Conservation (phyloP, 129 eudicot genomes). For the carrot (Daucus carota) region DH1_v3.0 NC_030388.2:1223501-1224000, state of each 20-base stretch:
- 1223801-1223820: conserved; percentile 3
- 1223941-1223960: neutral
- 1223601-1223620: conserved; percentile 70
- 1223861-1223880: neutral
- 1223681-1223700: conserved; percentile 51
- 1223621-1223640: conserved; percentile 58
- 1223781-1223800: conserved; percentile 14
- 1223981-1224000: neutral
- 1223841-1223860: conserved; percentile 7
- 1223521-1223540: neutral
- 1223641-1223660: conserved; percentile 44
- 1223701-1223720: conserved; percentile 82
- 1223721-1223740: conserved; percentile 87
- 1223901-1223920: neutral
- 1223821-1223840: neutral
- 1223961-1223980: neutral
- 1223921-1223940: neutral
- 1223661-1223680: conserved; percentile 44
- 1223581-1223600: conserved; percentile 2
- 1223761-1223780: conserved; percentile 29
- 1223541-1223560: neutral
- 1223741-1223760: conserved; percentile 68
- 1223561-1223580: neutral
- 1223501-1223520: neutral
- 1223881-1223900: neutral